A percentile compares a stretch with the other conserved stretches of the same genome.
phyloP scores from a whole-genome alignment of 1,284 basidiomycete genomes.

The Volvariella surrecta region DNA sequence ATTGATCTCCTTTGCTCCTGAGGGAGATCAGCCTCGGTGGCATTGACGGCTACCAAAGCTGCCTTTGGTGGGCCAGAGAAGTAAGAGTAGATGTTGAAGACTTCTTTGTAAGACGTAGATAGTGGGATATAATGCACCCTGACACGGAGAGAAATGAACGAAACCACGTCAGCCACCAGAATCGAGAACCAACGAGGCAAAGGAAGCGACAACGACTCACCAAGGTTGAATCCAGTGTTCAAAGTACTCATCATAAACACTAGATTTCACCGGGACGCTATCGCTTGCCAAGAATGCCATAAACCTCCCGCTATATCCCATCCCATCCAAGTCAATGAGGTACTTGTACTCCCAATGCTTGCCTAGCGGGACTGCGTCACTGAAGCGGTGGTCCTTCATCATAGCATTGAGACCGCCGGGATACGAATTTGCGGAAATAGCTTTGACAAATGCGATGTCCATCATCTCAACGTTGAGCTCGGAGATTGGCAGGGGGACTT shows the following conservation, averaged over 20 bases:
- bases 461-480: constrained; percentile 75
- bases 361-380: constrained; percentile 71
- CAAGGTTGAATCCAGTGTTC: constrained; percentile 80
- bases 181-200: neutral
- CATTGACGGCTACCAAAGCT: constrained; percentile 48
- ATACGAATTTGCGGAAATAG: constrained; percentile 59
- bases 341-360: constrained; percentile 92
- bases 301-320: constrained; percentile 90
- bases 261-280: constrained; percentile 84
- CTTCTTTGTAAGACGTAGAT: constrained; percentile 77
- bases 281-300: constrained; percentile 83
- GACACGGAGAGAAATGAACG: constrained; percentile 6
- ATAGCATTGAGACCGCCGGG: constrained; percentile 77
- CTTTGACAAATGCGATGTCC: constrained; percentile 84
- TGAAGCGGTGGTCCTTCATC: constrained; percentile 64
- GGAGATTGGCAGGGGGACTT: constrained; percentile 35
- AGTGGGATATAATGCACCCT: constrained; percentile 94
- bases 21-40: constrained; percentile 23
- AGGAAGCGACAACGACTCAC: constrained; percentile 31
- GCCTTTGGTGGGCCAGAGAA: constrained; percentile 75
- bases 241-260: constrained; percentile 86
- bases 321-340: constrained; percentile 86
- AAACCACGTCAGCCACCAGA: constrained; percentile 23
- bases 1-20: constrained; percentile 26
- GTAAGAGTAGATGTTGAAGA: constrained; percentile 88